Conservation (phyloP, 2,329 filamentous ascomycete genomes). For the Trichoderma cornu-damae region DNA sequence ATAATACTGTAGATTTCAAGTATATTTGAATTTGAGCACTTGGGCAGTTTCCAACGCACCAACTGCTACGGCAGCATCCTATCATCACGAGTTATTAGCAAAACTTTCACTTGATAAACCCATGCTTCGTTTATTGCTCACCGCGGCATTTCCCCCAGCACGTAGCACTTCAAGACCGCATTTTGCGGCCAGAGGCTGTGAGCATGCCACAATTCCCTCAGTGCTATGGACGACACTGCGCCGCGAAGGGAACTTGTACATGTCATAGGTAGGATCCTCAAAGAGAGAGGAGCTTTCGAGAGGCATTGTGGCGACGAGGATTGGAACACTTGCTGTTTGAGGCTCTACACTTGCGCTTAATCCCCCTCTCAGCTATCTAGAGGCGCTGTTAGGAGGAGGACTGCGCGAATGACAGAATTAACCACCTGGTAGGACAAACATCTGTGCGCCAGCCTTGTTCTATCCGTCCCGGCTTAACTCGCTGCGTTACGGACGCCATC, state of each 20-base stretch:
- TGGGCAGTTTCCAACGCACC: conserved; percentile 42
- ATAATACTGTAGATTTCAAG: no score
- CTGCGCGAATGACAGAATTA: neutral
- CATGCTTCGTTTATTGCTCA: conserved; percentile 41
- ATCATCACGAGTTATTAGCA: neutral
- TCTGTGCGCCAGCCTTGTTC: neutral
- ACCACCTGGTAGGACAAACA: neutral
- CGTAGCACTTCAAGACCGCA: conserved; percentile 82
- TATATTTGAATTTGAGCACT: neutral
- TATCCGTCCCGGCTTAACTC: neutral
- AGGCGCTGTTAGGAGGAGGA: neutral
- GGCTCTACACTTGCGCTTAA: neutral
- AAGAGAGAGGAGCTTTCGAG: conserved; percentile 44
- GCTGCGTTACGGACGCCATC: neutral
- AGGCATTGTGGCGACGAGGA: conserved; percentile 34
- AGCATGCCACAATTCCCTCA: conserved; percentile 83
- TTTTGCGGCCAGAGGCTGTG: conserved; percentile 82
- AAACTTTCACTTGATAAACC: neutral
- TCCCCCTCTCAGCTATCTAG: no score
- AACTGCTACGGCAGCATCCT: conserved; percentile 96
- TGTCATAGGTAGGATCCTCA: conserved; percentile 42
- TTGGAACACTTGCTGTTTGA: neutral
- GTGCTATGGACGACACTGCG: conserved; percentile 91
- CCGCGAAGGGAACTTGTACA: conserved; percentile 68
- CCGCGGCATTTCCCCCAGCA: conserved; percentile 87